Base-by-base conservation (phyloP, 768 basidiomycete genomes). In the Russula abietina region DNA sequence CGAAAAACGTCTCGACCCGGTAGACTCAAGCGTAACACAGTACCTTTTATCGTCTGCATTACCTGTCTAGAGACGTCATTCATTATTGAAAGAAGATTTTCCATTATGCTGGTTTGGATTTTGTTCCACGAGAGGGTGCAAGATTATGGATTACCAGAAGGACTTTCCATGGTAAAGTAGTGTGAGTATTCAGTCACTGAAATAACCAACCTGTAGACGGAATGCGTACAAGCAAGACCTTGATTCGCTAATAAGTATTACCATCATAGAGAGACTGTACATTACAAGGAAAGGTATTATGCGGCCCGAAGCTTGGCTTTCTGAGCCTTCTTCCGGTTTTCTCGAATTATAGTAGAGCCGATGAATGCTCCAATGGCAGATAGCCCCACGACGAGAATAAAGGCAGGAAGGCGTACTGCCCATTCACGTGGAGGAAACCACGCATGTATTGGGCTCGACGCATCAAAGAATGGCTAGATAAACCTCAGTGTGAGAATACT, bases 21-120 rank as follows among this genome's bases (percentile, higher is more conserved):
- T 88, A 61, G 96, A 99, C 73, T 94, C 91, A 17, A 94, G 89
- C 70, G 75, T 95, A 70, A 98, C 92, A 11, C 83, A 96, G 95
- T 30, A 30, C 28, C 28, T 91, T 51, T 71, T 22, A 41, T 14
- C 33, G 53, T 19, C 28, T 55, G 24, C 10, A 24, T 55, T 4
- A 30, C 38, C 45, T 56, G 62, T 41, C 59, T 58, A 11, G 45
- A 41, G 57, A 67, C 52, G 65, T 61, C 55, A 12, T 52, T 41
- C 2, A 8, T 30, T 30, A n/a, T 30, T 98, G 93, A 88, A 88
- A 90, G 70, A 71, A 76, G 5, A 75, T 88, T 24, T 98, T 98
- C 72, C 69, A 76, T 38, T 91, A 30, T 30, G 28, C 28, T 30
- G 28, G 89, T 11, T 73, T 98, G 45, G 79, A 71, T 6, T 6